These are phyloP conservation scores for Torulaspora maleeae DNA, from an alignment of 805 yeast species.

Conservation along the genomic window DNA sequence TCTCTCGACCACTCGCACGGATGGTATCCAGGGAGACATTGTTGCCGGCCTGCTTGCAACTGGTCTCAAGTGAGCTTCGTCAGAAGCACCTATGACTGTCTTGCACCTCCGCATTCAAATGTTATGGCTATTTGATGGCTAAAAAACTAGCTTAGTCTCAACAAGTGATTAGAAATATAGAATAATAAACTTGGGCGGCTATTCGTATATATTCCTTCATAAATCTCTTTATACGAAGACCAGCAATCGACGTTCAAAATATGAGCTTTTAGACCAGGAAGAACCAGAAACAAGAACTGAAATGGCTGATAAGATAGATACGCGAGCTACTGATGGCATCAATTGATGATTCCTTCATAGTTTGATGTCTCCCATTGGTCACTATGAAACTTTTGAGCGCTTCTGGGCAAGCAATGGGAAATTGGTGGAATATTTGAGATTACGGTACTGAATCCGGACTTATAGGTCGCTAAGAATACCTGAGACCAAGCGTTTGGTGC, in stretches of 20 bases:
- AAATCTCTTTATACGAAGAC: neutral
- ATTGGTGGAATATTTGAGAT: neutral
- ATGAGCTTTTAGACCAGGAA: neutral
- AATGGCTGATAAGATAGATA: neutral
- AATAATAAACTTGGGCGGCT: constrained; percentile 4
- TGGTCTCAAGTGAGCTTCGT: neutral
- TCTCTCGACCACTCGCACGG: constrained; percentile 7
- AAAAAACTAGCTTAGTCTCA: neutral
- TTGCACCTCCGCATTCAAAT: constrained; percentile 8
- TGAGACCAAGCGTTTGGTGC: neutral
- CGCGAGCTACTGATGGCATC: neutral
- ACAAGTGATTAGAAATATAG: neutral
- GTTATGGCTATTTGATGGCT: neutral
- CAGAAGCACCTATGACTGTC: constrained; percentile 2
- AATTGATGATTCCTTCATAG: neutral
- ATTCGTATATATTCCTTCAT: neutral
- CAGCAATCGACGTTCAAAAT: neutral
- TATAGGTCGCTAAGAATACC: constrained; percentile 12
- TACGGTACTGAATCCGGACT: neutral
- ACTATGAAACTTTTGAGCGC: neutral
- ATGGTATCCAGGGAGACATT: neutral
- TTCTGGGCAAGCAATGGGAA: constrained; percentile 6
- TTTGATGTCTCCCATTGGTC: neutral
- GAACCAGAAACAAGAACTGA: neutral
- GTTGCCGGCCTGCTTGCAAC: constrained; percentile 9